Base-by-base conservation (phyloP, 2,329 filamentous ascomycete genomes). In the Cytospora schulzeri region DNA sequence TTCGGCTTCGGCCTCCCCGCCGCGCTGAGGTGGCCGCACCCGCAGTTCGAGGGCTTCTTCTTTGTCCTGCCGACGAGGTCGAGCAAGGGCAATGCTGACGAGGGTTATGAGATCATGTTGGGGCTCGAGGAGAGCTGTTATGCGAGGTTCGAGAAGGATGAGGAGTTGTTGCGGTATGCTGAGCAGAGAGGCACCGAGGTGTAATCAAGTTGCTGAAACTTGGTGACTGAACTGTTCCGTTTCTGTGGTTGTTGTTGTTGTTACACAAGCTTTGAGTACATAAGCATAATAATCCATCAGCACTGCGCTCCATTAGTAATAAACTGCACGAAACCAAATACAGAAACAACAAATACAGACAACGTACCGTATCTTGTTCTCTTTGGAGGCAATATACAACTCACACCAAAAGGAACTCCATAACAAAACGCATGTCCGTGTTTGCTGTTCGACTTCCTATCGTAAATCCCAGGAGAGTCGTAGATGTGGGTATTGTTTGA, bases 1-100 rank as follows among this genome's bases (percentile, higher is more conserved):
- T 75, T 74, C 59, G 73, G 73, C 2, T 75, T 75, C 56, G 73
- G 73, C 5, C 17, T 63, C 51, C 72, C 70, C 11, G 53, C 58
- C 17, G 63, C 58, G 19, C 52, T 65, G 17, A 45, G 63, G 31
- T 65, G 63, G 63, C 63, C 63, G 11, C 38, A 57, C 41, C 58
- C 58, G 26, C 52, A 55, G 22, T 65, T 65, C 4, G 63, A 62
- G 48, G 59, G 59, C 3, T 65, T 65, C 59, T 62, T 65, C 48
- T 65, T 65, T 38, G 51, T 29, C 15, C 48, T 57, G 48, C 58
- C 59, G 28, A 55, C 53, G n/a, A 28, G 58, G 54, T 38, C 48
- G 31, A 54, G 41, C 35, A 57, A 57, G 22, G 53, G 54, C 14
- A 53, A 53, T 9, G 38, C 38, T 1, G 54, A 62, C n/a, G 63